Evolutionary conservation across 495 filamentous ascomycete genomes (phyloP).

Genomic region (Baudoinia panamericana): DNA sequence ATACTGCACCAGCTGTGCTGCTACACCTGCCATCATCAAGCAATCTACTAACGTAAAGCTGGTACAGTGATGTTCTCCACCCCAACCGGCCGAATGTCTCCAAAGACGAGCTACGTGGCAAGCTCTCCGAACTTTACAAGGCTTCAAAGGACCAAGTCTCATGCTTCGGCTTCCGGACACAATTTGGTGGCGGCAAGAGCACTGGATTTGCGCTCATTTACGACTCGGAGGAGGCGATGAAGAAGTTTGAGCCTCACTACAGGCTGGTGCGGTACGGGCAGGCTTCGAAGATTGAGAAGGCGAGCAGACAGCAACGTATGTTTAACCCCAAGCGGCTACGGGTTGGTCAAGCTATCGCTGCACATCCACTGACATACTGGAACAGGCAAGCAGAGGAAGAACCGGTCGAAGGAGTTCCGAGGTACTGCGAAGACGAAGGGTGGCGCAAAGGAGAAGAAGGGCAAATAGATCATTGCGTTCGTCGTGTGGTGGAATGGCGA

Average conservation of each 20-base stretch:
- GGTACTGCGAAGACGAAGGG: slow-evolving; percentile 88
- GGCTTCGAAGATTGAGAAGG: slow-evolving; percentile 85
- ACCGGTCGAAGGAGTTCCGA: slow-evolving; percentile 94
- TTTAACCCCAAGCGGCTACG: slow-evolving; percentile 25
- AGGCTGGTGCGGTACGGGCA: slow-evolving; percentile 83
- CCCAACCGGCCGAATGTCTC: slow-evolving; percentile 94
- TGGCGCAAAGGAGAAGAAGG: slow-evolving; percentile 51
- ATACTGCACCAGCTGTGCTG: no score
- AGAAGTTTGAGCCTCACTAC: slow-evolving; percentile 99
- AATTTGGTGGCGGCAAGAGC: slow-evolving; percentile 98
- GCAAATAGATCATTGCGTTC: slow-evolving; percentile 28
- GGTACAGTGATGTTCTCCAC: slow-evolving; percentile 89
- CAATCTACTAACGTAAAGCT: slow-evolving; percentile 7
- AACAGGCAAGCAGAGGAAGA: slow-evolving; percentile 99
- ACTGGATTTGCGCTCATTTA: slow-evolving; percentile 98
- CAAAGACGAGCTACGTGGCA: slow-evolving; percentile 93
- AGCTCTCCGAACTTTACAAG: slow-evolving; percentile 95
- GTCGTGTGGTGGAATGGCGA: no score
- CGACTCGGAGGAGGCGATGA: slow-evolving; percentile 90
- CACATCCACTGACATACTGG: slow-evolving; percentile 27
- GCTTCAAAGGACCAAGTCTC: slow-evolving; percentile 88
- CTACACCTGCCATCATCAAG: no score
- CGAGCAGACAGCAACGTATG: slow-evolving; percentile 97
- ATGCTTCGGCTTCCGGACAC: slow-evolving; percentile 95
- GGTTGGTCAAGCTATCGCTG: background rate